phyloP scores from a whole-genome alignment of 192 early-diverging fungal genomes.

The Chytriomyces confervae region DNA sequence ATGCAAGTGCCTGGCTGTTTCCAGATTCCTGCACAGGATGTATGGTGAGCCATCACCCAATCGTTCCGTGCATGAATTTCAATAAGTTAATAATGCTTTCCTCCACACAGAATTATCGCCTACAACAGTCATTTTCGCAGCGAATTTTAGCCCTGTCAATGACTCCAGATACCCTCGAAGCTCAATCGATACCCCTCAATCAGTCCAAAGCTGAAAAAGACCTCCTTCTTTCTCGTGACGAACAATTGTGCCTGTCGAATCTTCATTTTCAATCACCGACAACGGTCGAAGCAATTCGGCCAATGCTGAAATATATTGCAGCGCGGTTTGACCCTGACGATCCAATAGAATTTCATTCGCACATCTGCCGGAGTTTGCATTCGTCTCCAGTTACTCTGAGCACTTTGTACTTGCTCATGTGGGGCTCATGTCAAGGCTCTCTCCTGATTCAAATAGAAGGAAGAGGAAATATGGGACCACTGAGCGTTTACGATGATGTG shows the following conservation, averaged over 20 bases:
- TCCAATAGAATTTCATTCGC: background rate
- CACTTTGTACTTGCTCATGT: slow-evolving; percentile 8
- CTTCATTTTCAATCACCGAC: slow-evolving; percentile 10
- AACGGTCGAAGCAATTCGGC: slow-evolving; percentile 4
- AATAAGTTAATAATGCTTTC: background rate
- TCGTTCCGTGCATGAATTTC: background rate
- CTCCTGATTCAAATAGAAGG: background rate
- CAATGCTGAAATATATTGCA: slow-evolving; percentile 22
- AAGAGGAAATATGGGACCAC: background rate
- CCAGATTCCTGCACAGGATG: slow-evolving; percentile 15
- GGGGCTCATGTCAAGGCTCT: background rate
- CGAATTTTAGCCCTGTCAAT: background rate
- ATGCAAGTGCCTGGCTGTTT: slow-evolving; percentile 13
- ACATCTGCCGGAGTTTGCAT: background rate
- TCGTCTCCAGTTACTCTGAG: background rate
- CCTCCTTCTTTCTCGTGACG: slow-evolving; percentile 6
- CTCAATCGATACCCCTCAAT: background rate
- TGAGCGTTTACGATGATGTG: slow-evolving; percentile 9
- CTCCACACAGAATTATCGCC: slow-evolving; percentile 16
- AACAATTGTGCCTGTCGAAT: slow-evolving; percentile 1
- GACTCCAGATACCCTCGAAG: background rate
- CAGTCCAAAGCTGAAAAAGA: background rate
- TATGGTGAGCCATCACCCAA: slow-evolving; percentile 1
- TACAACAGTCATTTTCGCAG: slow-evolving; percentile 18
- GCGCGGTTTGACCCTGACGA: slow-evolving; percentile 6